These are phyloP conservation scores for Talaromyces ruber DNA, from an alignment of 495 filamentous ascomycete species.

Conservation along the genomic window DNA sequence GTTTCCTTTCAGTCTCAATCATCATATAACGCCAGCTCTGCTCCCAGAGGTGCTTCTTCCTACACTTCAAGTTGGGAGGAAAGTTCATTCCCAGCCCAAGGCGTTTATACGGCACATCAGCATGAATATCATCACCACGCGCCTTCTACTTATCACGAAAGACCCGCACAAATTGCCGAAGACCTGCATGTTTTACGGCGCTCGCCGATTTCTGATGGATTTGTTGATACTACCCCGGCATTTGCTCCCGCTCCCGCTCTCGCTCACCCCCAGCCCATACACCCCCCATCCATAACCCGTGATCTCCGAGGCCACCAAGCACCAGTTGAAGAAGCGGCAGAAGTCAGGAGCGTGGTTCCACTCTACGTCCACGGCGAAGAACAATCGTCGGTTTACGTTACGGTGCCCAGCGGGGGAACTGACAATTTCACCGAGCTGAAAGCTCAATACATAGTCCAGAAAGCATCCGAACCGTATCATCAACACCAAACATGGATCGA, in stretches of 20 bases:
- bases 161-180: neutral
- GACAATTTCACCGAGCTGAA: conserved; percentile 6
- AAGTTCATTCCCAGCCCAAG: neutral
- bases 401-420: conserved; percentile 8
- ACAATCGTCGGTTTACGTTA: conserved; percentile 26
- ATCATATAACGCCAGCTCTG: neutral
- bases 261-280: neutral
- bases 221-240: neutral
- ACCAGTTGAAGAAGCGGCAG: neutral
- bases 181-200: conserved; percentile 4
- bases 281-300: neutral
- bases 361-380: conserved; percentile 40
- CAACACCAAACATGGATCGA: neutral
- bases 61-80: neutral
- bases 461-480: neutral
- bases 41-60: neutral
- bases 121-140: neutral
- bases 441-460: neutral
- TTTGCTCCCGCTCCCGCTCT: neutral
- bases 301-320: neutral
- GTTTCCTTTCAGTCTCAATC: neutral
- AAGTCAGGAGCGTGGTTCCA: conserved; percentile 29
- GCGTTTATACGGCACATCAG: neutral
- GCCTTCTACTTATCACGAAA: neutral
- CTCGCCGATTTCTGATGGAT: conserved; percentile 2